These are phyloP conservation scores for Poronia punctata DNA, from an alignment of 495 filamentous ascomycete species.

Conservation along the genomic window DNA sequence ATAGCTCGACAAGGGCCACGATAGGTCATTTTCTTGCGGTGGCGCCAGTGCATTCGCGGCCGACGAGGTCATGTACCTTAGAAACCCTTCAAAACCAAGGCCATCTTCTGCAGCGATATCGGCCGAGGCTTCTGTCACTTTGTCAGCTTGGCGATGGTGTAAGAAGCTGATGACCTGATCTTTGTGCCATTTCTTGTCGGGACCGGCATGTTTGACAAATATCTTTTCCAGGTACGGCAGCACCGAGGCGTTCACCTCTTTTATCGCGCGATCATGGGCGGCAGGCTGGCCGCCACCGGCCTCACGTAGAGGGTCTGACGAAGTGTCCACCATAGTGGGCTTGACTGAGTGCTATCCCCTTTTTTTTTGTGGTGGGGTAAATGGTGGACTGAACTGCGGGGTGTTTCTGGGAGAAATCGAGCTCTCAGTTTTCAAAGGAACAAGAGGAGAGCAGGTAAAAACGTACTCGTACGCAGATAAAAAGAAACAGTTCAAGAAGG, in stretches of 20 bases:
- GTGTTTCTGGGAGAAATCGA: no score
- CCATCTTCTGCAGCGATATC: constrained; percentile 32
- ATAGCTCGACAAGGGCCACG: constrained; percentile 73
- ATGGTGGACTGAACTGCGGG: neutral
- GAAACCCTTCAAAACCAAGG: constrained; percentile 45
- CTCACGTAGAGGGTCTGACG: constrained; percentile 23
- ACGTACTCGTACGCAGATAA: no score
- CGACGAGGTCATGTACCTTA: constrained; percentile 54
- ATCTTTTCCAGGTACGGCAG: constrained; percentile 32
- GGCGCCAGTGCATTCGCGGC: constrained; percentile 39
- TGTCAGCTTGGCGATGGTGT: constrained; percentile 29
- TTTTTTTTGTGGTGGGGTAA: neutral
- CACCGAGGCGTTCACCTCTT: constrained; percentile 22
- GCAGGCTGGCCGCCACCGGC: constrained; percentile 30
- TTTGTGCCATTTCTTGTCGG: constrained; percentile 27
- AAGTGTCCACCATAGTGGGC: constrained; percentile 18
- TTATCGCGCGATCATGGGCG: constrained; percentile 20
- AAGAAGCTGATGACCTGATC: constrained; percentile 33
- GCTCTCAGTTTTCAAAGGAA: no score
- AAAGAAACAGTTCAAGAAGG: no score
- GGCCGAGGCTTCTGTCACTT: constrained; percentile 22
- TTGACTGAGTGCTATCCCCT: constrained; percentile 5
- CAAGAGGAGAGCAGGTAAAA: no score
- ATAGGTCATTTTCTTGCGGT: constrained; percentile 40
- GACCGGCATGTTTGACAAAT: constrained; percentile 28